Evolutionary conservation across 352 stramenopile genomes (phyloP).

Genomic region (Globisporangium irregulare): DNA sequence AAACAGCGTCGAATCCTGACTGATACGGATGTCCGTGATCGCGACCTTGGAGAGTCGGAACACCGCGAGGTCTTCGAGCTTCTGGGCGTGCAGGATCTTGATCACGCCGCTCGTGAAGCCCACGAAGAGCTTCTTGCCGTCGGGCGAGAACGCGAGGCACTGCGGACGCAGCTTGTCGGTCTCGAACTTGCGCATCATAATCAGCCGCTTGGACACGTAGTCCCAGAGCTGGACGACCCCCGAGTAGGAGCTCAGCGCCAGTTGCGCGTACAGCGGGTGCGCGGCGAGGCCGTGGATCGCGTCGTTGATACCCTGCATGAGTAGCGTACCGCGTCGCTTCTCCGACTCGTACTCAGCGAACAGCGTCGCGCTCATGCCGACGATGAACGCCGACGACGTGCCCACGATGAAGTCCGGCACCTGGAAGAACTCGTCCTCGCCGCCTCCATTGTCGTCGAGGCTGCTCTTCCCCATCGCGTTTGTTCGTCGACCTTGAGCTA

Average conservation of each 20-base stretch:
- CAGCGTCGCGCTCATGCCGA: slow-evolving; percentile 69
- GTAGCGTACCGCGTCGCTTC: slow-evolving; percentile 81
- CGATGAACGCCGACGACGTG: slow-evolving; percentile 84
- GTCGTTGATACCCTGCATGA: slow-evolving; percentile 90
- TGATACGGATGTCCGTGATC: slow-evolving; percentile 82
- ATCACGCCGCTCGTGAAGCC: slow-evolving; percentile 86
- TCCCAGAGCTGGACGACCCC: slow-evolving; percentile 91
- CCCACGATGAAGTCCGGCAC: slow-evolving; percentile 91
- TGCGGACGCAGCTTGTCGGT: slow-evolving; percentile 64
- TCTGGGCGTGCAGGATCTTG: slow-evolving; percentile 77
- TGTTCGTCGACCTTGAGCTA: background rate
- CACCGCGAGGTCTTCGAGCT: slow-evolving; percentile 73
- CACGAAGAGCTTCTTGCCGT: slow-evolving; percentile 79
- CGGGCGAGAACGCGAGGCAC: slow-evolving; percentile 75
- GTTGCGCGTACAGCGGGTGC: slow-evolving; percentile 67
- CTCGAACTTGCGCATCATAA: slow-evolving; percentile 83
- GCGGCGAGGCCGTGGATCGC: slow-evolving; percentile 77
- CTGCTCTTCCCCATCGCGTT: slow-evolving; percentile 13
- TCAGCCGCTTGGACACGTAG: slow-evolving; percentile 74
- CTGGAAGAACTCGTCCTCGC: slow-evolving; percentile 50
- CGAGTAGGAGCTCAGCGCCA: slow-evolving; percentile 81
- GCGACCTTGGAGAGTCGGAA: slow-evolving; percentile 64
- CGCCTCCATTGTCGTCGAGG: slow-evolving; percentile 13
- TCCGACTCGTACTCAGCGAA: slow-evolving; percentile 88
- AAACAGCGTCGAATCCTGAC: slow-evolving; percentile 66